Base-by-base conservation (phyloP, 2,329 filamentous ascomycete genomes). In the Colletotrichum sp. region DNA sequence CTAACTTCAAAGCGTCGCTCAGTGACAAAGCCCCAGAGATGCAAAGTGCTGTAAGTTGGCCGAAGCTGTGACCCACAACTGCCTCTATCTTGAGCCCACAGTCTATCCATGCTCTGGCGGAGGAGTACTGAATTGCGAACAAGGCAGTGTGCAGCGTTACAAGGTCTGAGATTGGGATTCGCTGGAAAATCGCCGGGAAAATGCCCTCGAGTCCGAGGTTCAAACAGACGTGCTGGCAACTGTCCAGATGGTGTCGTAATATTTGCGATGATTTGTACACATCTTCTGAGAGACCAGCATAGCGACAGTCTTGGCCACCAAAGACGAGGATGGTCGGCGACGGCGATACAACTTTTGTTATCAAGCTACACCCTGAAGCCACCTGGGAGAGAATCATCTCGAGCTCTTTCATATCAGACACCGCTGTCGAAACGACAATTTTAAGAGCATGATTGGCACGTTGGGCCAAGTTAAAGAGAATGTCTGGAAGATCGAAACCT, bases 31-130 rank as follows among this genome's bases (percentile, higher is more conserved):
- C 73, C 2, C 82, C 82, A 6, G 83, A 80, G 5, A 86, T 71
- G 65, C 82, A 82, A 6, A 85, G 69, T 3, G 83, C 84, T 1
- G 83, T 84, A 1, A 86, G 66, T 66, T 86, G 80, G 8, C 85
- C 85, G 71, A 86, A 83, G 77, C 83, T 84, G 71, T 85, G 85
- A 1, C 84, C 85, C 10, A 73, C 12, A 9, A 64, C 71, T 16
- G 65, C 65, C 9, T 28, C 32, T 2, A 69, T 67, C 24, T 49
- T 30, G 7, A 73, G 65, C 7, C 71, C 71, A 9, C 71, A 69
- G 30, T 57, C 65, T 4, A 69, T 73, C 71, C 71, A 73, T 2
- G 65, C 36, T 10, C 26, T 55, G 6, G 71, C 65, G 3, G 28
- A 73, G 2, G 65, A 30, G 13, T 73, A 73, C 30, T 73, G 71